Conservation (phyloP, 2,329 filamentous ascomycete genomes). For the Fusarium nurragi region DNA sequence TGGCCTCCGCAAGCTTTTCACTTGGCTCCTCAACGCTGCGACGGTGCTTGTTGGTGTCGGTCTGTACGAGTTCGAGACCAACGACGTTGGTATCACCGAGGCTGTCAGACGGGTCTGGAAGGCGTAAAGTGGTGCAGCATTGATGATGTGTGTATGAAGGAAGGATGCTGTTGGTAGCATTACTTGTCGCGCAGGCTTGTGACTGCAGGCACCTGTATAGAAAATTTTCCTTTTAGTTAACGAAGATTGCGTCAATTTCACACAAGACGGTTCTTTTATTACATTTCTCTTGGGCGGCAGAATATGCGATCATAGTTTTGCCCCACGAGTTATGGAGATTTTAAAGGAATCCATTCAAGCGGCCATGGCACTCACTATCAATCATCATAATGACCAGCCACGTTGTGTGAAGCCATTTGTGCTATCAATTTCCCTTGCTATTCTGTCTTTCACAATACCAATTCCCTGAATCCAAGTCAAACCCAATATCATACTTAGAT, state of each 20-base stretch:
- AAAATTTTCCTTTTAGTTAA: slow-evolving; percentile 40
- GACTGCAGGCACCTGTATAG: slow-evolving; percentile 44
- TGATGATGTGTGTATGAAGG: slow-evolving; percentile 18
- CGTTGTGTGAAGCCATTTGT: background rate
- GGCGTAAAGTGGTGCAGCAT: slow-evolving; percentile 61
- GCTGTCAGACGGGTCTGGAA: slow-evolving; percentile 89
- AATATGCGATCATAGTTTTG: background rate
- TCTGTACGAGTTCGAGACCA: slow-evolving; percentile 98
- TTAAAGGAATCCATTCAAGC: too few relatives aligned
- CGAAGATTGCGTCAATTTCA: slow-evolving; percentile 30
- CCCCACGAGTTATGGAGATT: too few relatives aligned
- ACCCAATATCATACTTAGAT: slow-evolving; percentile 41
- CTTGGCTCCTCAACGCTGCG: slow-evolving; percentile 80
- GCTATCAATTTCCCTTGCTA: background rate
- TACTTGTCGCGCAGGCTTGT: slow-evolving; percentile 38
- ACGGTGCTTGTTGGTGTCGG: slow-evolving; percentile 87
- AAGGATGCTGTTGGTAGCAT: slow-evolving; percentile 22
- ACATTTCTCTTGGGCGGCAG: background rate
- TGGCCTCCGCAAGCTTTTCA: slow-evolving; percentile 70
- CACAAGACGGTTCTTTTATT: slow-evolving; percentile 6
- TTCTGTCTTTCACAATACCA: background rate
- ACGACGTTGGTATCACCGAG: slow-evolving; percentile 94
- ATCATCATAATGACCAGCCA: background rate
- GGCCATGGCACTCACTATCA: background rate
- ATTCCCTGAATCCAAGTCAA: background rate